Evolutionary conservation across 2,329 filamentous ascomycete species (phyloP), one percentile per base, ranked within the genome.

Genomic region (Colletotrichum tropicale): DNA sequence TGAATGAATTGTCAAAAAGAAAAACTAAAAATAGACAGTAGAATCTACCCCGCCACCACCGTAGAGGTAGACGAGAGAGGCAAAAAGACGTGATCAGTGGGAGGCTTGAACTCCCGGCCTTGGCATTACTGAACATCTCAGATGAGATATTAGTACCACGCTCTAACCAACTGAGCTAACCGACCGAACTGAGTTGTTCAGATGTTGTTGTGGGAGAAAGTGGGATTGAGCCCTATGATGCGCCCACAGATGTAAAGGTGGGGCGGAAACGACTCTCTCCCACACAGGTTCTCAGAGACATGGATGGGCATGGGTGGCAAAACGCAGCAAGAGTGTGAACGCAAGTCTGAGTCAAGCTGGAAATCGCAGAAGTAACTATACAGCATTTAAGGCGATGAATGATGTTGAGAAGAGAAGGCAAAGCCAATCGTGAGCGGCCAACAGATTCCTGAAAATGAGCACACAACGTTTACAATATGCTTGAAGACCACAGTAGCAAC

Each of bases 141-240:
- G 71, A 7, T 71, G 48, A 71, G 43, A 74, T 74, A 74, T 74
- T 74, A 74, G 71, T 74, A 74, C 71, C 71, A 74, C 71, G 71
- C 71, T 74, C 71, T 74, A 71, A 74, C 71, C 71, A 74, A 74
- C 71, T 74, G 71, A 74, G 71, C 67, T 74, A 74, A 74, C 71
- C 71, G 71, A 74, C 71, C 71, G 32, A 38, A 26, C 34, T 13
- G 58, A 16, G 3, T 16, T 24, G 16, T 6, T 28, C 32, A 60
- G 36, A 8, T 21, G 3, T 24, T 43, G 58, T 30, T 70, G 66
- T 66, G 67, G 8, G 9, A 24, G 10, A 1, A 0, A 0, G 9
- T 8, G 10, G 9, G 9, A 52, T 10, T 24, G 21, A 74, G 34
- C 71, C 67, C 71, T 71, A 74, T 48, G 0, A 70, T 32, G 66